Evolutionary conservation across 108 stramenopile species (phyloP), one percentile per base, ranked within the genome.

Genomic region (Aurantiochytrium sp.): DNA sequence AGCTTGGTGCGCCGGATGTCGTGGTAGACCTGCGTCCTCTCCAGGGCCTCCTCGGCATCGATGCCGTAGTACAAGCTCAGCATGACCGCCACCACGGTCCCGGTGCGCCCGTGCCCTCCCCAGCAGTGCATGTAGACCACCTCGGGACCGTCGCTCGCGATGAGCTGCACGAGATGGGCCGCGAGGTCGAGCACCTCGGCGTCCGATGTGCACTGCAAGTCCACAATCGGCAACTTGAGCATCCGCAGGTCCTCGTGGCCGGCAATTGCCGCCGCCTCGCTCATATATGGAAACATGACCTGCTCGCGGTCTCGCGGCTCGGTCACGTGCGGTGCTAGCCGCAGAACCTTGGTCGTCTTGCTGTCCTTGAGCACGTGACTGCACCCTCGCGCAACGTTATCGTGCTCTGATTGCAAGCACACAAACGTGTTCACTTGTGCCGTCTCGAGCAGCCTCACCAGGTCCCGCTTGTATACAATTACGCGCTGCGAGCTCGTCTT

Each of bases 91-190:
- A 92, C 90, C 30, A 92, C 87, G 0, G 93, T 93, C 0, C 93
- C 93, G 17, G 93, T 92, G 73, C 93, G 91, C 22, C 93, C 93
- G 89, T 93, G 93, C 24, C 93, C 93, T 10, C 93, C 93, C 91
- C 91, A 91, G 88, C 91, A 91, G 87, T 93, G 93, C 6, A 93
- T 55, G 53, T 93, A 93, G 24, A 92, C 50, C 10, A 92, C 90
- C 85, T 93, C 91, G 15, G 89, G 69, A 19, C 69, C 69, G 15
- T 37, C 69, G 37, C 42, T 39, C 4, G 86, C 89, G 4, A 93
- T 54, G 6, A 89, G 54, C 22, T 50, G 34, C 22, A 89, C 91
- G 45, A 93, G 85, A 27, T 89, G 4, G 27, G 17, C 19, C 12
- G 91, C 90, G 5, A 93, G 89, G 34, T 41, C 68, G 31, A 87